Base-by-base conservation (phyloP, 2,329 filamentous ascomycete genomes). In the Chalaropsis thielavioides region DNA sequence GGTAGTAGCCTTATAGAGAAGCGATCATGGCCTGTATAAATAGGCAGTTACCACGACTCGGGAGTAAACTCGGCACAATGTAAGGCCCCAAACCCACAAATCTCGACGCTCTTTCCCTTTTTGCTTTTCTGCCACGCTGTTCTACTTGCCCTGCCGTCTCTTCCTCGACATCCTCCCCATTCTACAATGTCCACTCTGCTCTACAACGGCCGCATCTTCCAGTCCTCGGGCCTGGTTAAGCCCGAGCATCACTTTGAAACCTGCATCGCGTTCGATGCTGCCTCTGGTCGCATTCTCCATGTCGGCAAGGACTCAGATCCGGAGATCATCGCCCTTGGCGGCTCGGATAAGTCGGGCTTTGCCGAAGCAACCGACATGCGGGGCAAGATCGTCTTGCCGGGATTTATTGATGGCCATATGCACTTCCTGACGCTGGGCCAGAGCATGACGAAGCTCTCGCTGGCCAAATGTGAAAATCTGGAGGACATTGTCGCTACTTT, bases 401-500 rank as follows among this genome's bases (percentile, higher is more conserved):
- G 81, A 15, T 83, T 84, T 72, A 78, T 83, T 46, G 81, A 84
- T 66, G 80, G 79, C 5, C 81, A 84, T 67, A 76, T 82, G 72
- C 81, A 84, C 69, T 74, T 84, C 10, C 74, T 83, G 0, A 73
- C 81, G 10, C 74, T 82, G 0, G 81, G 81, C 0, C 80, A 82
- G 67, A 78, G 80, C 0, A 74, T 83, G 19, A 76, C 74, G 35
- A 83, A 83, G 69, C 74, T 81, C 22, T 73, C 74, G 24, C 72
- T 84, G 1, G 76, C 79, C 22, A 72, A 74, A 17, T 82, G 81
- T 70, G 76, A 75, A 67, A 75, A 72, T 59, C 70, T 82, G 0
- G 75, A 74, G 0, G 81, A 83, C 31, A 82, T 84, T 43, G 74
- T 79, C 11, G 68, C 70, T 1, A 73, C 76, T 8, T 78, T 84